A percentile compares a stretch with the other conserved stretches of the same genome.
Conservation (phyloP, 345 rosid genomes). For the Lenwebbia sp. region DNA sequence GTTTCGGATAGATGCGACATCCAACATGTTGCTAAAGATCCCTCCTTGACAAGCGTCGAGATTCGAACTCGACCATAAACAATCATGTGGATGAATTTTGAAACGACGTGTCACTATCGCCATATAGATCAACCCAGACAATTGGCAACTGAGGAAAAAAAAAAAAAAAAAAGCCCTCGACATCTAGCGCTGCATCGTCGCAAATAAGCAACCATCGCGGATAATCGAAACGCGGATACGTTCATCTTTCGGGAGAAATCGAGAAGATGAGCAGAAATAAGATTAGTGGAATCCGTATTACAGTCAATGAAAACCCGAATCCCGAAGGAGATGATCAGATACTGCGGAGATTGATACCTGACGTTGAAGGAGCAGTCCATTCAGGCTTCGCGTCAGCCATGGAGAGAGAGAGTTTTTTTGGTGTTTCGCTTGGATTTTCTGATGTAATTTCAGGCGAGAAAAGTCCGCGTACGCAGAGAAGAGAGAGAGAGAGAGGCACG, state of each 20-base stretch:
- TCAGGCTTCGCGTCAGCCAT: background rate
- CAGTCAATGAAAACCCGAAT: background rate
- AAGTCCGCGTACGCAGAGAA: background rate
- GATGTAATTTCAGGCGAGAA: background rate
- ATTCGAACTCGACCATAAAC: background rate
- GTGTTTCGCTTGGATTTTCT: background rate
- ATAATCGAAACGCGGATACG: background rate
- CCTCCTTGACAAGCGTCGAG: background rate
- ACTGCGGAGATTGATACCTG: background rate
- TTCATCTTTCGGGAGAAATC: background rate
- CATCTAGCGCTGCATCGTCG: background rate
- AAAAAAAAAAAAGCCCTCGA: background rate
- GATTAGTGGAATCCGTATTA: background rate
- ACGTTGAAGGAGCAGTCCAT: background rate
- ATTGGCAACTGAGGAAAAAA: background rate
- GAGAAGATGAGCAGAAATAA: background rate
- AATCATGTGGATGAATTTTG: background rate
- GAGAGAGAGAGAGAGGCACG: background rate
- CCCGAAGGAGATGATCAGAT: background rate
- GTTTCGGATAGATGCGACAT: background rate
- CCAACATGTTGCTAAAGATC: background rate
- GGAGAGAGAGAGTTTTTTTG: background rate
- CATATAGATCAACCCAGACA: background rate
- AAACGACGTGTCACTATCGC: background rate
- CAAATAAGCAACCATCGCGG: background rate